Base-by-base conservation (phyloP, 2,329 filamentous ascomycete genomes). In the Colletotrichum paranaense region DNA sequence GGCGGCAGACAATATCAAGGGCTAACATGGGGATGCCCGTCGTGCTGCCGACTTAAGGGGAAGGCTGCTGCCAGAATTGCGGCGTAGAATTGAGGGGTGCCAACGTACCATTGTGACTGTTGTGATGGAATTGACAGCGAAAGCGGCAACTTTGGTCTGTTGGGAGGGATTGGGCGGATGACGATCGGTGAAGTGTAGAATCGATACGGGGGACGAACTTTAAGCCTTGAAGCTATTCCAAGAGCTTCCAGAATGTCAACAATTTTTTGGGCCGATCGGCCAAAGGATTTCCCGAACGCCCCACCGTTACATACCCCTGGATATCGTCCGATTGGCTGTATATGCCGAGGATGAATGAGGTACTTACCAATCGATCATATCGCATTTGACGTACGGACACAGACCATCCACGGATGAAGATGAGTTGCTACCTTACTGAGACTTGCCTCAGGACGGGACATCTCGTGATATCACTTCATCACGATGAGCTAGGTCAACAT, bases 211-310 rank as follows among this genome's bases (percentile, higher is more conserved):
- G 73, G 74, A 78, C 71, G 73, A 77, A 72, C 72, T 77, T 79
- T 76, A 77, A 76, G 74, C 73, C 75, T 74, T 80, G 81, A 81
- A 80, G 77, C 80, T 82, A 76, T 78, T 75, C 82, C 73, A 84
- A 83, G 77, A 82, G 80, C 82, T 84, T 84, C 82, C 81, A 84
- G 80, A 83, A 82, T 77, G 77, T 74, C 76, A 77, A 78, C 79
- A 82, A 82, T 82, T 83, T 83, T 83, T 79, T 76, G 74, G 73
- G 57, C 30, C 69, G n/a, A 62, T 72, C 74, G 74, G 74, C 52
- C 58, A 57, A 67, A 67, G 22, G 38, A 75, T 76, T 76, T 76
- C 62, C 74, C 42, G 73, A 66, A 58, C 52, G 68, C 57, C 72
- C 74, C 64, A 73, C 67, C 8, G 12, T 9, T 1, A 9, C 14